Conservation (phyloP, 2,329 filamentous ascomycete species). For the Metarhizium album region DNA sequence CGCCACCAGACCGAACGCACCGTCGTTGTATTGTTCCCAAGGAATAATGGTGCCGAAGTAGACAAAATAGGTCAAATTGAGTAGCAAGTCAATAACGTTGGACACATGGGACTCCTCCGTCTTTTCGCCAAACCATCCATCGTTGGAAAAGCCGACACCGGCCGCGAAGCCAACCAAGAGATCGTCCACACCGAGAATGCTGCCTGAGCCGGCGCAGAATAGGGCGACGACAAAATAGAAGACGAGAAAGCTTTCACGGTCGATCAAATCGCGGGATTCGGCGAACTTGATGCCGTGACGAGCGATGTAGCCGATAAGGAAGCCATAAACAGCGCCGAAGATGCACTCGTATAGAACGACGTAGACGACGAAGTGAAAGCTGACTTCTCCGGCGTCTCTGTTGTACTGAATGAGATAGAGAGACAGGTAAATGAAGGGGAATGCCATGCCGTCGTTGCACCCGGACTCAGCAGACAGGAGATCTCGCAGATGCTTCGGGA, state of each 20-base stretch:
- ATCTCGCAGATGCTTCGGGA: constrained; percentile 95
- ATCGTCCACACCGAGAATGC: constrained; percentile 85
- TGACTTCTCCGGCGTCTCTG: constrained; percentile 55
- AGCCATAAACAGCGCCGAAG: constrained; percentile 83
- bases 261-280: constrained; percentile 76
- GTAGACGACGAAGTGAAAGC: constrained; percentile 78
- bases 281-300: constrained; percentile 84
- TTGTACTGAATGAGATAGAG: constrained; percentile 82
- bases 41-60: constrained; percentile 96
- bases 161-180: constrained; percentile 88
- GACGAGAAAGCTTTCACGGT: constrained; percentile 92
- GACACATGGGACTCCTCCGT: constrained; percentile 98
- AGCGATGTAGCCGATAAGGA: constrained; percentile 77
- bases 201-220: constrained; percentile 90
- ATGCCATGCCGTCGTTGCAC: constrained; percentile 99
- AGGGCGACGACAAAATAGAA: constrained; percentile 97
- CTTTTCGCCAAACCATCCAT: constrained; percentile 97
- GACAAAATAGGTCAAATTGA: constrained; percentile 97
- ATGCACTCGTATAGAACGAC: constrained; percentile 93
- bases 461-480: constrained; percentile 91
- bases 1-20: constrained; percentile 61
- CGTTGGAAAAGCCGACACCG: constrained; percentile 98
- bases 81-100: constrained; percentile 94
- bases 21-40: constrained; percentile 81
- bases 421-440: constrained; percentile 90